Conservation (phyloP, 176 grass and related monocot species). For the Sorghum bicolor region DNA sequence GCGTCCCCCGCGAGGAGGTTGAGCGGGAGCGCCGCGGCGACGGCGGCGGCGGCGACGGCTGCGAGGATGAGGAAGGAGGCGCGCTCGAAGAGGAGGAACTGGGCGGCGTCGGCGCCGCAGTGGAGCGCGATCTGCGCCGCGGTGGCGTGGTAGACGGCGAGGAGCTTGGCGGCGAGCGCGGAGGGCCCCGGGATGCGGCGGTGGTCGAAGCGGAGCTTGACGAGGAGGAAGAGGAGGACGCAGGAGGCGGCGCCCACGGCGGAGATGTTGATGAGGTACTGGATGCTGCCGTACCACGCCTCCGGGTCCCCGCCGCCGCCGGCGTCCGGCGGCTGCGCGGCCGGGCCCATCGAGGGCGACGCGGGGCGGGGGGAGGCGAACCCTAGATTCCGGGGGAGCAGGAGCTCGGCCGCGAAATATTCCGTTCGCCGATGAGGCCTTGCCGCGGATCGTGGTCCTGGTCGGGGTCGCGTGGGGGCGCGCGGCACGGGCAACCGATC, state of each 20-base stretch:
- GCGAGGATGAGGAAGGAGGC: conserved; percentile 81
- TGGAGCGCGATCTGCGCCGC: conserved; percentile 94
- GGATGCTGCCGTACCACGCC: conserved; percentile 97
- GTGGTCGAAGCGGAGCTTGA: conserved; percentile 94
- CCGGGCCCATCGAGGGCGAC: conserved; percentile 11
- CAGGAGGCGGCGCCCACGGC: conserved; percentile 74
- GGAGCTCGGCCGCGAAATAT: conserved; percentile 5
- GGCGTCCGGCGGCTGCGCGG: conserved; percentile 40
- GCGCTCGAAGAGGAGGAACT: conserved; percentile 96
- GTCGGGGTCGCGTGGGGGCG: not conserved
- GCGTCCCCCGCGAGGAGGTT: conserved; percentile 78
- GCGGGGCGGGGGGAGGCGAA: not conserved
- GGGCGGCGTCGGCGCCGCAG: conserved; percentile 96
- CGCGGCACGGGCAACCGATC: not conserved
- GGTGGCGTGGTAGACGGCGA: conserved; percentile 92
- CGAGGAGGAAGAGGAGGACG: conserved; percentile 86
- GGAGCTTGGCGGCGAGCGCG: conserved; percentile 85
- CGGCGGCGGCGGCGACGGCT: conserved; percentile 46
- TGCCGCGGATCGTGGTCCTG: conserved; percentile 22
- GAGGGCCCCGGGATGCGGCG: conserved; percentile 90
- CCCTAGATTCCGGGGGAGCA: conserved; percentile 38
- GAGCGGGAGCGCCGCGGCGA: conserved; percentile 59
- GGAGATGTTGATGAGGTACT: conserved; percentile 98
- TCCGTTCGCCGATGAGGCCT: conserved; percentile 26
- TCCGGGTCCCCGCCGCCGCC: conserved; percentile 52